Conservation (phyloP, 2,329 filamentous ascomycete species). For the Sarocladium brachiariae region DNA sequence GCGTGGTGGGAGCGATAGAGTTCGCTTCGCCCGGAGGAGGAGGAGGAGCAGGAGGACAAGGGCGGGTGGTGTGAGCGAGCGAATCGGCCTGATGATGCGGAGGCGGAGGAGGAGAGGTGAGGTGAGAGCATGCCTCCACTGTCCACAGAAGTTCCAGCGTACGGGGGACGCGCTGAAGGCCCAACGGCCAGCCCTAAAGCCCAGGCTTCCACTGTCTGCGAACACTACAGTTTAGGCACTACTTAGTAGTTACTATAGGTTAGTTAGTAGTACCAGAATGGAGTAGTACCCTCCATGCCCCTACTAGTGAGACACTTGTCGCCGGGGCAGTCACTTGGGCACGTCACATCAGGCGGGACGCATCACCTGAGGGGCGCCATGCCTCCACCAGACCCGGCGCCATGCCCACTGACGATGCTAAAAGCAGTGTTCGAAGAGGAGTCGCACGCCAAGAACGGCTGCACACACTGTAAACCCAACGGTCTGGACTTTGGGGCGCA, state of each 20-base stretch:
- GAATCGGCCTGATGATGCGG: constrained; percentile 5
- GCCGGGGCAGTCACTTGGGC: not conserved
- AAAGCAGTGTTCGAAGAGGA: no score
- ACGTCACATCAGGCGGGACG: not conserved
- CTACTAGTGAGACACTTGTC: not conserved
- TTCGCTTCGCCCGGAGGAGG: not conserved
- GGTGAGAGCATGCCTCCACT: no score
- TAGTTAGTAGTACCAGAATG: no score
- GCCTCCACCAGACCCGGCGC: not conserved
- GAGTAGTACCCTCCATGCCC: no score
- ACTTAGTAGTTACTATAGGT: no score
- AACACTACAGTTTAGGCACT: no score
- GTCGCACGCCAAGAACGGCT: no score
- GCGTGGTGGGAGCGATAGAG: constrained; percentile 5
- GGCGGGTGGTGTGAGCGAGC: not conserved
- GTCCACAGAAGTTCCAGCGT: no score
- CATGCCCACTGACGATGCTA: not conserved
- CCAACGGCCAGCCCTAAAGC: no score
- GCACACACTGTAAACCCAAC: constrained; percentile 3
- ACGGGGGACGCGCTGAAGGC: no score
- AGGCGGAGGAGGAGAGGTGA: constrained; percentile 3
- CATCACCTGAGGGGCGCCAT: constrained; percentile 1
- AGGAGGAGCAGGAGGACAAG: not conserved
- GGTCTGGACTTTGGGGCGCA: not conserved
- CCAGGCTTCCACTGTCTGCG: no score